Conservation (phyloP, 768 basidiomycete genomes). For the Pholiota microspora region DNA sequence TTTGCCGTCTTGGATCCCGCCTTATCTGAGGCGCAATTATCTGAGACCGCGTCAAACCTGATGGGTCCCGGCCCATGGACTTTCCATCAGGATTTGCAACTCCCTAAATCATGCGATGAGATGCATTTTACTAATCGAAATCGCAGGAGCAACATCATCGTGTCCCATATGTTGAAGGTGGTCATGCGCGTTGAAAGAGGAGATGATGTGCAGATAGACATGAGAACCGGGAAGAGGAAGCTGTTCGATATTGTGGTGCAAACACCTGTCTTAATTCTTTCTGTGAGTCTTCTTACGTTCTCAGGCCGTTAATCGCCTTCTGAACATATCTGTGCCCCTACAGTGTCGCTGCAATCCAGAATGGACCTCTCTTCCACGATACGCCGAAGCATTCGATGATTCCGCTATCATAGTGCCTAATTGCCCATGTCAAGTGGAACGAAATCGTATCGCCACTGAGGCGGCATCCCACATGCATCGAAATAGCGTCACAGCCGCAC, state of each 20-base stretch:
- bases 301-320: not conserved
- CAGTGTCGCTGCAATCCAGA: slow-evolving; percentile 83
- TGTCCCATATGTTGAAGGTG: slow-evolving; percentile 78
- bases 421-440: slow-evolving; percentile 46
- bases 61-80: slow-evolving; percentile 90
- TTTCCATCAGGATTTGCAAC: slow-evolving; percentile 62
- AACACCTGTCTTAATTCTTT: slow-evolving; percentile 83
- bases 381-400: slow-evolving; percentile 50
- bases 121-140: slow-evolving; percentile 83
- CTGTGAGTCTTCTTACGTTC: slow-evolving; percentile 47
- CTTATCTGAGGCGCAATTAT: slow-evolving; percentile 41
- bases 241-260: slow-evolving; percentile 86
- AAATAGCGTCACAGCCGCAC: slow-evolving; percentile 15
- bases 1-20: slow-evolving; percentile 40
- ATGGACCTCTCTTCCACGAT: slow-evolving; percentile 77
- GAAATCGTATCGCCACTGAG: slow-evolving; percentile 3
- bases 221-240: slow-evolving; percentile 71
- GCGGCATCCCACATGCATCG: slow-evolving; percentile 3
- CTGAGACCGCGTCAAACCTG: slow-evolving; percentile 53
- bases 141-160: slow-evolving; percentile 66
- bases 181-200: slow-evolving; percentile 82
- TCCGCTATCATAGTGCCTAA: slow-evolving; percentile 28
- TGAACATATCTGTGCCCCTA: not conserved
- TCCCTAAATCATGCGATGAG: slow-evolving; percentile 62
- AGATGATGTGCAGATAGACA: slow-evolving; percentile 61